These are phyloP conservation scores for Saturnispora serradocipensis DNA, from an alignment of 805 yeast genomes.

Conservation along the genomic window DNA sequence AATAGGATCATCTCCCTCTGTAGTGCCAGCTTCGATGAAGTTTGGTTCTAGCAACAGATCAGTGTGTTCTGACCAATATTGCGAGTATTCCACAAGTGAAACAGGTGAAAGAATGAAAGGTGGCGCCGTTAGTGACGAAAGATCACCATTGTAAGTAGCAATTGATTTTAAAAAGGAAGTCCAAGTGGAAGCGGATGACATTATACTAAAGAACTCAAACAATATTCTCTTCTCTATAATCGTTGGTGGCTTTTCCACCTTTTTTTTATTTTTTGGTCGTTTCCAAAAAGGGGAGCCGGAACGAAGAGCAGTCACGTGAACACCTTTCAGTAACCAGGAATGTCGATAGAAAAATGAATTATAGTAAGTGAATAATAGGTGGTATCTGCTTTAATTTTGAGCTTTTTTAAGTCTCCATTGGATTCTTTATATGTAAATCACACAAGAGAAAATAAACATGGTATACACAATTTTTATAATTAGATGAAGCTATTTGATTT, in stretches of 20 bases:
- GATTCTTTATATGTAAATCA: not conserved
- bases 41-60: conserved; percentile 72
- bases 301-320: not conserved
- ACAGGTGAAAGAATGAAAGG: conserved; percentile 91
- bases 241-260: not conserved
- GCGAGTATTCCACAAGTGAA: conserved; percentile 83
- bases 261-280: not conserved
- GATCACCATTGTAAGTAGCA: conserved; percentile 88
- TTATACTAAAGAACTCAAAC: not conserved
- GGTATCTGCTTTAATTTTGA: not conserved
- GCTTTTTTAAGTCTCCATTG: not conserved
- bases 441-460: not conserved
- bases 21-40: conserved; percentile 28
- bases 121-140: conserved; percentile 92
- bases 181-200: conserved; percentile 52
- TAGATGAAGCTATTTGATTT: conserved; percentile 8
- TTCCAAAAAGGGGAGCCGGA: not conserved
- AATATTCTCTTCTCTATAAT: not conserved
- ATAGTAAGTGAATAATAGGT: not conserved
- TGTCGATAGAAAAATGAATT: too few species aligned
- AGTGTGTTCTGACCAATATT: conserved; percentile 93
- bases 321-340: not conserved
- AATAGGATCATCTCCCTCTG: conserved; percentile 35
- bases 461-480: not conserved
- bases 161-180: conserved; percentile 83